Evolutionary conservation across 1,139 yeast genomes (phyloP).

Genomic region (Magnusiomyces magnusii): DNA sequence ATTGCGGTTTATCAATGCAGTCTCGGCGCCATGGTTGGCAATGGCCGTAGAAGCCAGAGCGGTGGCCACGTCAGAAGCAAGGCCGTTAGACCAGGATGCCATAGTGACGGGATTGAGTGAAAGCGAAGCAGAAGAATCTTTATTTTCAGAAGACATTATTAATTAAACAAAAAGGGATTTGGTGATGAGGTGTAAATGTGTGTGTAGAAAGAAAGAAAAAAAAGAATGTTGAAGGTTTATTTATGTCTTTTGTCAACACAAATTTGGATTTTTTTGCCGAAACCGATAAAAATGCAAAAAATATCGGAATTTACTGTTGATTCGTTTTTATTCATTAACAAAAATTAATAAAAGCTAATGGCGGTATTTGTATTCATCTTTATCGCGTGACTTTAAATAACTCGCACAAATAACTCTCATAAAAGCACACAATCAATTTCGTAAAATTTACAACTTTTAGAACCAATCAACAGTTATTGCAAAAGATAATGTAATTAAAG

Average conservation of each 20-base stretch:
- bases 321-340: too few species aligned
- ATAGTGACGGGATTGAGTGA: constrained; percentile 20
- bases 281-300: too few species aligned
- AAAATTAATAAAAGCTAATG: too few species aligned
- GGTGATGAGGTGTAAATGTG: neutral
- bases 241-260: neutral
- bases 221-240: neutral
- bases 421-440: too few species aligned
- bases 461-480: too few species aligned
- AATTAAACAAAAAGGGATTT: neutral
- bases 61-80: constrained; percentile 25
- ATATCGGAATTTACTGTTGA: too few species aligned
- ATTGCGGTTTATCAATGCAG: constrained; percentile 39
- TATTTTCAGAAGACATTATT: neutral
- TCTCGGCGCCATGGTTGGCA: constrained; percentile 30
- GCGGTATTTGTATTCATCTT: too few species aligned
- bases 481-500: neutral
- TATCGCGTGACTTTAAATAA: too few species aligned
- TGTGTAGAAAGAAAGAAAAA: neutral
- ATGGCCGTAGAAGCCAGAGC: constrained; percentile 31
- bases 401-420: too few species aligned
- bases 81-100: constrained; percentile 24
- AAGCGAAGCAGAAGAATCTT: constrained; percentile 5
- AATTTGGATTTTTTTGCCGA: neutral
- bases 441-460: too few species aligned